These are phyloP conservation scores for Cornus controversa DNA, from an alignment of 148 eudicot genomes.

Conservation along the genomic window DNA sequence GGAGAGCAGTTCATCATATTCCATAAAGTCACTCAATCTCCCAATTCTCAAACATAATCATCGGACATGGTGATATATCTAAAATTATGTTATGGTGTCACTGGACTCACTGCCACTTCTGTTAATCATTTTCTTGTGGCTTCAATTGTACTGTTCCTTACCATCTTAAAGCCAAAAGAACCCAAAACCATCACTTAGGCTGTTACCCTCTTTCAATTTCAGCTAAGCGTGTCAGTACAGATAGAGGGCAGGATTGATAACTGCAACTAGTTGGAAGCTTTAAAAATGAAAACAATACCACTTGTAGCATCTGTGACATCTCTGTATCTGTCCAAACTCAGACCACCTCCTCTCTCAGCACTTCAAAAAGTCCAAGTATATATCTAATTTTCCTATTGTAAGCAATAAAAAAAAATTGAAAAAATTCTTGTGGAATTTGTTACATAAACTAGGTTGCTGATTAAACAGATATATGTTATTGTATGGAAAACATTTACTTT, in stretches of 20 bases:
- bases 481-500: not conserved
- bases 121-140: conserved; percentile 13
- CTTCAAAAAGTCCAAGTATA: conserved; percentile 18
- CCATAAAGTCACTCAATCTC: too few species aligned
- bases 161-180: conserved; percentile 37
- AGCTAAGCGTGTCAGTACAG: conserved; percentile 27
- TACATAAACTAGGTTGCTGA: not conserved
- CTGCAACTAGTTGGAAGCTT: conserved; percentile 28
- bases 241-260: conserved; percentile 19
- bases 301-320: conserved; percentile 27
- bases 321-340: conserved; percentile 9
- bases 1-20: too few species aligned
- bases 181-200: conserved; percentile 29
- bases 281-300: conserved; percentile 24
- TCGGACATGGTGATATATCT: conserved; percentile 5
- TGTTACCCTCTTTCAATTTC: conserved; percentile 18
- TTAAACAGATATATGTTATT: too few species aligned
- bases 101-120: conserved; percentile 16
- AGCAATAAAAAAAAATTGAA: too few species aligned
- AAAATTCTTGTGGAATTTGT: not conserved
- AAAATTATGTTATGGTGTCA: conserved; percentile 23
- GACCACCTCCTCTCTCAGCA: conserved; percentile 27
- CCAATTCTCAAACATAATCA: not conserved
- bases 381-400: conserved; percentile 2
- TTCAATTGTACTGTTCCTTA: conserved; percentile 18